Evolutionary conservation across 2,329 filamentous ascomycete species (phyloP).

Genomic region (Trichoderma polysporum): DNA sequence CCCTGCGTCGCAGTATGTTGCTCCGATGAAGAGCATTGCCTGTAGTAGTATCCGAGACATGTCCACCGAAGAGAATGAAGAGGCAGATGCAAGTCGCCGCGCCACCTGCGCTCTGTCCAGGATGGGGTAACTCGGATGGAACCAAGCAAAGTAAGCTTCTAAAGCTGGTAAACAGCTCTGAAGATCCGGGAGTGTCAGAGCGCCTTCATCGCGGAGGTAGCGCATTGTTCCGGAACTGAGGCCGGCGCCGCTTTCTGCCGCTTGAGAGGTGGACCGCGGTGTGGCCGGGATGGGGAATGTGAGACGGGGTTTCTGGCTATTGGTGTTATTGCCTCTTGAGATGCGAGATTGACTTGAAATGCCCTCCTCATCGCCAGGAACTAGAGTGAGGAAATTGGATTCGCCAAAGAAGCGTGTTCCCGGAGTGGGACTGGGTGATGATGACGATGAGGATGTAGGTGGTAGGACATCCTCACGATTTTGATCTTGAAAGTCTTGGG

Average conservation of each 20-base stretch:
- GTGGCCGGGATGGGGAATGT: slow-evolving; percentile 34
- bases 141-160: slow-evolving; percentile 55
- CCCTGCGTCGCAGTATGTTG: slow-evolving; percentile 51
- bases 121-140: slow-evolving; percentile 57
- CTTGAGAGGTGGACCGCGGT: slow-evolving; percentile 26
- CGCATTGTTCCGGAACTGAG: slow-evolving; percentile 49
- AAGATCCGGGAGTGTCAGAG: slow-evolving; percentile 46
- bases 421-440: slow-evolving; percentile 20
- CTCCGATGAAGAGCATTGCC: slow-evolving; percentile 54
- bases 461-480: background rate
- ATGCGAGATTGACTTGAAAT: background rate
- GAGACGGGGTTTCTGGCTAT: slow-evolving; percentile 27
- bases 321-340: background rate
- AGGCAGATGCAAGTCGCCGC: slow-evolving; percentile 33
- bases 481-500: background rate
- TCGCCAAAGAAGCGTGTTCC: slow-evolving; percentile 40
- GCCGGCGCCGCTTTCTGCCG: slow-evolving; percentile 29
- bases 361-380: slow-evolving; percentile 28
- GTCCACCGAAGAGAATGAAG: slow-evolving; percentile 28
- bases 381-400: slow-evolving; percentile 41
- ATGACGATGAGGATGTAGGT: background rate
- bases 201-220: slow-evolving; percentile 47
- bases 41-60: slow-evolving; percentile 52
- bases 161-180: slow-evolving; percentile 44
- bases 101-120: slow-evolving; percentile 48